phyloP scores from a whole-genome alignment of 345 rosid species.

The Viola odorata region DNA sequence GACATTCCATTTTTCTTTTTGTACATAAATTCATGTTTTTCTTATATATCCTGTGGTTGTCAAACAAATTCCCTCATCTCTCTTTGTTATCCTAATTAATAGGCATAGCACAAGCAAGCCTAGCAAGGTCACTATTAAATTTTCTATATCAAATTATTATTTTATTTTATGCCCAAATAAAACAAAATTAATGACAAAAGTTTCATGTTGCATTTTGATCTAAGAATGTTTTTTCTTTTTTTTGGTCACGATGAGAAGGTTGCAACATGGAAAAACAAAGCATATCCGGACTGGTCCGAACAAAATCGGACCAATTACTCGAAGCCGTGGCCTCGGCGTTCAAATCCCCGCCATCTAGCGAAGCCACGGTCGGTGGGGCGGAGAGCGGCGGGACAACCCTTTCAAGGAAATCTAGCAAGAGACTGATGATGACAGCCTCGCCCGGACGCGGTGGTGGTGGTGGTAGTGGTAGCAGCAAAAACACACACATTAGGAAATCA shows the following conservation, averaged over 20 bases:
- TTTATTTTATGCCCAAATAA: too few species aligned
- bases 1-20: too few species aligned
- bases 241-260: not conserved
- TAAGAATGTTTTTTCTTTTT: not conserved
- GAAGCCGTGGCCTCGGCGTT: conserved; percentile 70
- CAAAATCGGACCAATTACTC: conserved; percentile 73
- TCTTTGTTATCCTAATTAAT: too few species aligned
- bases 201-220: not conserved
- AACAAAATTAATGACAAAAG: too few species aligned
- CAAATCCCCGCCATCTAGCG: conserved; percentile 45
- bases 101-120: too few species aligned
- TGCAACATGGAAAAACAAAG: conserved; percentile 45
- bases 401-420: conserved; percentile 70
- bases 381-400: conserved; percentile 28
- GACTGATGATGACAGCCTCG: conserved; percentile 46
- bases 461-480: conserved; percentile 25
- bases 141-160: too few species aligned
- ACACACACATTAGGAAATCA: conserved; percentile 75
- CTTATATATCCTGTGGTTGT: too few species aligned
- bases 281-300: conserved; percentile 52
- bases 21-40: too few species aligned
- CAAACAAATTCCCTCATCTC: too few species aligned
- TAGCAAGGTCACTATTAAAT: too few species aligned
- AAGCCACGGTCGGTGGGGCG: conserved; percentile 16
- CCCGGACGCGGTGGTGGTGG: conserved; percentile 46